A percentile compares a stretch with the other conserved stretches of the same genome.
Conservation (phyloP, 306 rosid genomes). For the Cicer judaicum region DNA sequence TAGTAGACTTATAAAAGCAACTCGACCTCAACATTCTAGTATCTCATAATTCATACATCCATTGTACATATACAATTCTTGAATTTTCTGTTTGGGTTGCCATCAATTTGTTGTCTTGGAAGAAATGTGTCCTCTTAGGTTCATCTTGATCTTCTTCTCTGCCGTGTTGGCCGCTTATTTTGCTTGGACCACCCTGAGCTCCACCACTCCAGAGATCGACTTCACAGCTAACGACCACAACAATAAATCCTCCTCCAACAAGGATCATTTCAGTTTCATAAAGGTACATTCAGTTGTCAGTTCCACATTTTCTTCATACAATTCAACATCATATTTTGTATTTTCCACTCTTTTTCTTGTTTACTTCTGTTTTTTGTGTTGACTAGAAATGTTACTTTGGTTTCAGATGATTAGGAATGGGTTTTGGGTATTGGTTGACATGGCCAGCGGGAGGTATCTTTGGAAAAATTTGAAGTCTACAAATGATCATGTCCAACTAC, state of each 20-base stretch:
- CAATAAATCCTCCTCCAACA: conserved; percentile 34
- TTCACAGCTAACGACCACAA: neutral
- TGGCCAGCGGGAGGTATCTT: conserved; percentile 80
- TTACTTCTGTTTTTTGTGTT: neutral
- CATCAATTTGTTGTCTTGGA: conserved; percentile 3
- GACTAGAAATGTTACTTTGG: conserved; percentile 27
- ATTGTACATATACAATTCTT: conserved; percentile 8
- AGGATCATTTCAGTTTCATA: conserved; percentile 38
- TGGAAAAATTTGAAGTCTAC: conserved; percentile 67
- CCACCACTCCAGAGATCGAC: conserved; percentile 50
- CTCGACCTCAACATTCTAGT: conserved; percentile 35
- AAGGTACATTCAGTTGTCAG: conserved; percentile 42
- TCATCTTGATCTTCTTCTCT: conserved; percentile 77
- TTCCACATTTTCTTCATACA: neutral
- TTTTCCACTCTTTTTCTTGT: neutral
- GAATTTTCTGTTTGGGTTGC: conserved; percentile 7
- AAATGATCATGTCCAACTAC: conserved; percentile 38
- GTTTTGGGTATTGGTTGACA: conserved; percentile 72
- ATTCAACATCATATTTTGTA: neutral
- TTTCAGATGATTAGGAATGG: conserved; percentile 58
- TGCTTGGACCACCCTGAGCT: conserved; percentile 65
- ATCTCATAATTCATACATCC: neutral
- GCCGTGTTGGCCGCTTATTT: conserved; percentile 65
- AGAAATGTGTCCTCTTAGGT: conserved; percentile 78
- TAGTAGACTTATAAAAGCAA: conserved; percentile 23